Conservation (phyloP, 1,284 basidiomycete genomes). For the Puccinia hordei region DNA sequence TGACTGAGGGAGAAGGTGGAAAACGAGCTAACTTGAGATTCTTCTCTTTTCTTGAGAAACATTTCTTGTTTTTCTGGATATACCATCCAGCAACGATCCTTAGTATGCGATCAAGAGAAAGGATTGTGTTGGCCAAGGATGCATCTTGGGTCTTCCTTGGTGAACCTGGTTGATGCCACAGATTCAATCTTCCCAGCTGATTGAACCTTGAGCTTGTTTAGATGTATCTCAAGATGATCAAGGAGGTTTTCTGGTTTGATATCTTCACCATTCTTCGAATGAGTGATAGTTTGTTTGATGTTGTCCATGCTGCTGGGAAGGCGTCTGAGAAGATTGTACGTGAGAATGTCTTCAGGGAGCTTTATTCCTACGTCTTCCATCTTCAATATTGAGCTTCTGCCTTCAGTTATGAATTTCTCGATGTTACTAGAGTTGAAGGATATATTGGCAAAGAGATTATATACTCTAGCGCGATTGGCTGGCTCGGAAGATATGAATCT, state of each 20-base stretch:
- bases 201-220: not conserved
- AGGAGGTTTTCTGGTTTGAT: not conserved
- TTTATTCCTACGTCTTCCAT: not conserved
- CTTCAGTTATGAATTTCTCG: conserved; percentile 5
- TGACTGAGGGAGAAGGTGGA: too few species aligned
- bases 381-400: not conserved
- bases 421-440: too few species aligned
- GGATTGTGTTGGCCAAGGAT: not conserved
- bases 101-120: not conserved
- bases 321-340: not conserved
- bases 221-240: not conserved
- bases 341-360: not conserved
- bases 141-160: not conserved
- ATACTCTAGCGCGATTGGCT: too few species aligned
- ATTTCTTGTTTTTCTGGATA: too few species aligned
- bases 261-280: not conserved
- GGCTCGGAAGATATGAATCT: too few species aligned
- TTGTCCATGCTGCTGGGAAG: not conserved
- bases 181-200: not conserved
- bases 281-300: not conserved
- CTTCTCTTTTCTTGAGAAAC: too few species aligned
- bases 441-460: too few species aligned
- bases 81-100: not conserved
- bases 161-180: not conserved
- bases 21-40: too few species aligned